Conservation (phyloP, 306 rosid species). For the Canavalia ensiformis region DNA sequence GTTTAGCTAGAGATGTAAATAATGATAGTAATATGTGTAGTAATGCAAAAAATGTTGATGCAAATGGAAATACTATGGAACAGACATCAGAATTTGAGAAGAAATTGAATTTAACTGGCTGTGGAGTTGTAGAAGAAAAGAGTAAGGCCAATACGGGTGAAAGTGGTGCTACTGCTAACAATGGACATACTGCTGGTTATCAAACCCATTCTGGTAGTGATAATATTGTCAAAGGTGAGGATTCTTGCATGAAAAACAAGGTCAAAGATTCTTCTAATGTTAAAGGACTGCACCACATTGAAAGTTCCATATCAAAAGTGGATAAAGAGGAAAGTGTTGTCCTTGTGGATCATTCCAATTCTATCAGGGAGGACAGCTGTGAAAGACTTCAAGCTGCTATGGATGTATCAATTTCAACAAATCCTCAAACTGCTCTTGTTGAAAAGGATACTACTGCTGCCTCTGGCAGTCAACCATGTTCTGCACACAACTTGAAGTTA, state of each 20-base stretch:
- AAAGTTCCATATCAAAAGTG: conserved; percentile 52
- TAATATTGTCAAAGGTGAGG: conserved; percentile 56
- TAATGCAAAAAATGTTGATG: conserved; percentile 57
- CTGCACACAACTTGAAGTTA: conserved; percentile 58
- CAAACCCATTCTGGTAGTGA: conserved; percentile 56
- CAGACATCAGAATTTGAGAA: conserved; percentile 63
- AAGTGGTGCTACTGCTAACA: conserved; percentile 52
- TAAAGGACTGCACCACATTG: conserved; percentile 61
- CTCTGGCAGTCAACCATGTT: conserved; percentile 58
- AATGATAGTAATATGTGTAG: conserved; percentile 70
- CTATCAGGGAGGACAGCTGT: conserved; percentile 52
- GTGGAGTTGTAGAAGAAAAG: conserved; percentile 60
- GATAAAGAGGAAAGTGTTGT: conserved; percentile 57
- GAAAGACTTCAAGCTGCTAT: conserved; percentile 51
- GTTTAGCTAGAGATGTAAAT: conserved; percentile 92
- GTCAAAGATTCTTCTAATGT: conserved; percentile 54
- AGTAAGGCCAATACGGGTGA: conserved; percentile 48
- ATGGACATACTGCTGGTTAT: conserved; percentile 55
- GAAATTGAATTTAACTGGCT: conserved; percentile 51
- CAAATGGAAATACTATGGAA: conserved; percentile 61
- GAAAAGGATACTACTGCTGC: conserved; percentile 56
- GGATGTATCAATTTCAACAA: conserved; percentile 54
- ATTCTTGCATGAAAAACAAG: conserved; percentile 58
- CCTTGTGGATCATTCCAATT: conserved; percentile 56
- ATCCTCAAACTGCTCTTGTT: conserved; percentile 52